A percentile compares a stretch with the other conserved stretches of the same genome.
These are phyloP conservation scores for Nicotiana rustica DNA, from an alignment of 305 asterid genomes.

Conservation along the genomic window DNA sequence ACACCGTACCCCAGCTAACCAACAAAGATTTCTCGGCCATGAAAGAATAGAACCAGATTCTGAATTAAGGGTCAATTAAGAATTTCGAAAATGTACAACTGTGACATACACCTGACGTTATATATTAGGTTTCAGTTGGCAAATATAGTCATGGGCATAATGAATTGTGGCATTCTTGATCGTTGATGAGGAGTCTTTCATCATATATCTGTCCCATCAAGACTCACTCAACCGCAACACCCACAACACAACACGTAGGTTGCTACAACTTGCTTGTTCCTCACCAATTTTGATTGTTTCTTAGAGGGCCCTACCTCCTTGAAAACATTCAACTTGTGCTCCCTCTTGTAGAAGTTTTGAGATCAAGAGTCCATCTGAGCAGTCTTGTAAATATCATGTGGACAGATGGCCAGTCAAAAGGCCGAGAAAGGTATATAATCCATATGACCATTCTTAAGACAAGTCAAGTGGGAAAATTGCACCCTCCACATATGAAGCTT, in stretches of 20 bases:
- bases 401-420: background rate
- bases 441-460: conserved; percentile 12
- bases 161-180: background rate
- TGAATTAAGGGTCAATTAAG: conserved; percentile 3
- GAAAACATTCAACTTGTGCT: background rate
- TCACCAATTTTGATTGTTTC: conserved; percentile 17
- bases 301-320: background rate
- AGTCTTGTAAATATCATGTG: conserved; percentile 2
- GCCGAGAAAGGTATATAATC: conserved; percentile 7
- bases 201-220: background rate
- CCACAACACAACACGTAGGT: background rate
- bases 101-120: background rate
- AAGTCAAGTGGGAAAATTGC: conserved; percentile 10
- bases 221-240: background rate
- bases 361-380: background rate
- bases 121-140: background rate
- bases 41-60: background rate
- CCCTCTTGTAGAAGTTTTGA: background rate
- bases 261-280: conserved; percentile 16
- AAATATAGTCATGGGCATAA: background rate
- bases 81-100: background rate
- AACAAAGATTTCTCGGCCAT: background rate
- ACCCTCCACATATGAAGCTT: background rate
- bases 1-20: background rate
- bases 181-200: conserved; percentile 19